phyloP scores from a whole-genome alignment of 2,329 filamentous ascomycete species.

The Clarireedia homoeocarpa region DNA sequence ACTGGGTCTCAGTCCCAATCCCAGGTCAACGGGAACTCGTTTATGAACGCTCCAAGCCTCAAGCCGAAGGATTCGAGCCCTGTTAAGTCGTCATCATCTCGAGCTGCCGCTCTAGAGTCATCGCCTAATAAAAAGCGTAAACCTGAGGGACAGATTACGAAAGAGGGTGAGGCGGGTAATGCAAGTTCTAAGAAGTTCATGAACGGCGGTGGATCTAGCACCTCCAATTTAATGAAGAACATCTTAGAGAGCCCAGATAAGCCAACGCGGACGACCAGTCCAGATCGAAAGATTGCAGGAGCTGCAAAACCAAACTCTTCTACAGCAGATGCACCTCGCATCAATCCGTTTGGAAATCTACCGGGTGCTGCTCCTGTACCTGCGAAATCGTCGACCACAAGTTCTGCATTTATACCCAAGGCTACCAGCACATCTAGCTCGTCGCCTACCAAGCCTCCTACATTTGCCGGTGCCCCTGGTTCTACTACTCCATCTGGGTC shows the following conservation, averaged over 20 bases:
- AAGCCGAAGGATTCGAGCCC: not conserved
- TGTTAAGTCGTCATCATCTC: constrained; percentile 1
- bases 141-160: constrained; percentile 25
- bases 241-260: constrained; percentile 24
- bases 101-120: constrained; percentile 9
- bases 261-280: constrained; percentile 5
- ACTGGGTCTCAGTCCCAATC: not conserved
- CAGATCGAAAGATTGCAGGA: not conserved
- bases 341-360: constrained; percentile 25
- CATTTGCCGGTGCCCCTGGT: not conserved
- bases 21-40: constrained; percentile 7
- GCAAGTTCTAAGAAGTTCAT: constrained; percentile 16
- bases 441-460: constrained; percentile 6
- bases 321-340: constrained; percentile 16
- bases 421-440: not conserved
- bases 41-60: constrained; percentile 3
- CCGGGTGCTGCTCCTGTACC: constrained; percentile 15
- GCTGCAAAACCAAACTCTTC: not conserved
- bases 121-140: constrained; percentile 22
- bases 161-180: constrained; percentile 19
- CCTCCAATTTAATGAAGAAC: constrained; percentile 27
- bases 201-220: constrained; percentile 24
- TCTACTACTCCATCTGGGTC: not conserved
- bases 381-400: constrained; percentile 3
- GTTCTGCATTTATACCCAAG: not conserved